phyloP scores from a whole-genome alignment of 2,329 filamentous ascomycete species.

The Alternaria atra region DNA sequence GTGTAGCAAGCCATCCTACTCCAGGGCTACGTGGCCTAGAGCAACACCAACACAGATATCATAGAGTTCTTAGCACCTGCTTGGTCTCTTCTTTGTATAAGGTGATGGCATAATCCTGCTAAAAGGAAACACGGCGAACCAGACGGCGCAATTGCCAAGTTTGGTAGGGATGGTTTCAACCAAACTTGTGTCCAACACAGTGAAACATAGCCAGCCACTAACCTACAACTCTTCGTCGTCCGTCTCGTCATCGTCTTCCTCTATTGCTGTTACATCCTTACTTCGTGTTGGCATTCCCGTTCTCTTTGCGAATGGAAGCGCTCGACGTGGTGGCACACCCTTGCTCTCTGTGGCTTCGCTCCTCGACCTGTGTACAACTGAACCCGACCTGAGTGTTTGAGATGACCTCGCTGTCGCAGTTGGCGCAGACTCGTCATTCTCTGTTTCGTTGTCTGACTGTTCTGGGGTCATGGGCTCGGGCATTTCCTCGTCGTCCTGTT shows the following conservation, averaged over 20 bases:
- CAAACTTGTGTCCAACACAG: not conserved
- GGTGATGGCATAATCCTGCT: not conserved
- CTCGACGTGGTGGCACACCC: slow-evolving; percentile 44
- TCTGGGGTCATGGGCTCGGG: slow-evolving; percentile 44
- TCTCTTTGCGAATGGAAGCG: slow-evolving; percentile 46
- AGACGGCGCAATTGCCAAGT: not conserved
- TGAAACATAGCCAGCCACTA: not conserved
- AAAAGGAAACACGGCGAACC: slow-evolving; percentile 1
- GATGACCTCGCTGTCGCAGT: slow-evolving; percentile 21
- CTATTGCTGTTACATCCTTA: slow-evolving; percentile 18
- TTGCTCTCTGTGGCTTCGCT: slow-evolving; percentile 22
- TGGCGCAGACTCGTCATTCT: slow-evolving; percentile 36
- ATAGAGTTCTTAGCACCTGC: no score
- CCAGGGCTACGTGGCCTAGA: no score
- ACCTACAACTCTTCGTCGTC: slow-evolving; percentile 50
- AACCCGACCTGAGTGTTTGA: slow-evolving; percentile 29
- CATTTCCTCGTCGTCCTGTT: slow-evolving; percentile 35
- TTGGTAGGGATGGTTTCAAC: not conserved
- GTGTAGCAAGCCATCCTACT: no score
- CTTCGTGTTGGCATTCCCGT: slow-evolving; percentile 21
- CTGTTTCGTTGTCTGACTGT: slow-evolving; percentile 48
- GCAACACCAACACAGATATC: no score
- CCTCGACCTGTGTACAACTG: slow-evolving; percentile 27
- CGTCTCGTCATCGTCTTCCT: slow-evolving; percentile 45
- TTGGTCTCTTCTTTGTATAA: no score